These are phyloP conservation scores for Pseudogymnoascus verrucosus DNA, from an alignment of 2,329 filamentous ascomycete genomes.

Conservation along the genomic window DNA sequence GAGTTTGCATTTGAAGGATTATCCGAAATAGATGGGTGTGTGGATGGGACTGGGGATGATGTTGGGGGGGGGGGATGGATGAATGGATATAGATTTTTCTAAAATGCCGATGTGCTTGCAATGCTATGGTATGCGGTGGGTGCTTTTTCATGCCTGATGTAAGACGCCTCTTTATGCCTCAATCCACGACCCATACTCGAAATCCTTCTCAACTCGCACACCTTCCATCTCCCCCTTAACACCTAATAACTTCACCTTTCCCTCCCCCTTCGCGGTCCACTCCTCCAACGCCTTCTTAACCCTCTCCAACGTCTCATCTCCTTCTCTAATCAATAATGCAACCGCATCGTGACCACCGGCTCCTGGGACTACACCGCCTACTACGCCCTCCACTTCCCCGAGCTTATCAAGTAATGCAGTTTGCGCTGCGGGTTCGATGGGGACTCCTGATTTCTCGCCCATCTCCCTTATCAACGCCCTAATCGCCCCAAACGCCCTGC, in stretches of 20 bases:
- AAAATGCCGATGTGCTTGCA: no score
- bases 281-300: slow-evolving; percentile 54
- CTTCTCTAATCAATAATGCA: slow-evolving; percentile 69
- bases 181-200: neutral
- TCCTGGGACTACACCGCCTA: slow-evolving; percentile 87
- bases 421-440: slow-evolving; percentile 83
- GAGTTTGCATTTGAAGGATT: slow-evolving; percentile 88
- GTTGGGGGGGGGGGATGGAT: neutral
- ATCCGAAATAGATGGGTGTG: slow-evolving; percentile 44
- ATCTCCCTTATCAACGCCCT: slow-evolving; percentile 65
- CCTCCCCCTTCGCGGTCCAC: slow-evolving; percentile 55
- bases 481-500: slow-evolving; percentile 40
- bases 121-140: neutral
- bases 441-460: slow-evolving; percentile 65
- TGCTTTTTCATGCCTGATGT: neutral
- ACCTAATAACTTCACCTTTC: slow-evolving; percentile 58
- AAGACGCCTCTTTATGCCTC: neutral
- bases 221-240: slow-evolving; percentile 70
- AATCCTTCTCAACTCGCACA: slow-evolving; percentile 35
- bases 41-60: neutral
- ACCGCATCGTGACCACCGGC: slow-evolving; percentile 92
- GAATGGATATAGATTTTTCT: neutral
- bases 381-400: slow-evolving; percentile 63
- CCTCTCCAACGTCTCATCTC: slow-evolving; percentile 50
- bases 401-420: slow-evolving; percentile 76